Percentiles rank a stretch among this genome's conserved stretches.
Evolutionary conservation across 225 moss, liverwort and hornwort species (phyloP).

Genomic region (Thuidium tamariscinum): DNA sequence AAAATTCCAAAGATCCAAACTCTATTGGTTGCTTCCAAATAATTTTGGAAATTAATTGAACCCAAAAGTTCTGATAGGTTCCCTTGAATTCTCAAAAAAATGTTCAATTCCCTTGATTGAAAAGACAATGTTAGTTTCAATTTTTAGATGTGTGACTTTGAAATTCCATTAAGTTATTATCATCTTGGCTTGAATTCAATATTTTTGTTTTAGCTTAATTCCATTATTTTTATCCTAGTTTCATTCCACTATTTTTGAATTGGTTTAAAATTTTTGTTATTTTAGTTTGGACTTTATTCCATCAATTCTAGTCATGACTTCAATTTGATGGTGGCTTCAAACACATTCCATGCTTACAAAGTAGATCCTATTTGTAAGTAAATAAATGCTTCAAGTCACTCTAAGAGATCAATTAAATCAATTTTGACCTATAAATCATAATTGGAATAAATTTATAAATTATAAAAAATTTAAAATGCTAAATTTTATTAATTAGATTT

Average conservation of each 20-base stretch:
- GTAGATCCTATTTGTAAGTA: neutral
- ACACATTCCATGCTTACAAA: rapidly evolving
- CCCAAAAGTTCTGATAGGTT: rapidly evolving
- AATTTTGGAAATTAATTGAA: neutral
- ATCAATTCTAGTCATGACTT: neutral
- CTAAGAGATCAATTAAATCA: neutral
- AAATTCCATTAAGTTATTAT: neutral
- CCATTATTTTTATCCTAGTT: neutral
- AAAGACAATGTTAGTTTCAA: neutral
- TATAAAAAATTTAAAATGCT: rapidly evolving
- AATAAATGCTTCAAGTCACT: too few relatives aligned
- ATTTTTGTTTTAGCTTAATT: neutral
- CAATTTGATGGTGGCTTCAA: neutral
- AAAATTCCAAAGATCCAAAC: neutral
- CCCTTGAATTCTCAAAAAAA: neutral
- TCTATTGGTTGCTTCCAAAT: neutral
- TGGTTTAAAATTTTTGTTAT: neutral
- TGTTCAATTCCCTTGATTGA: neutral
- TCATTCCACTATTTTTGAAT: neutral
- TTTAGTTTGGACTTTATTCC: neutral
- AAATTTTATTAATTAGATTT: too few relatives aligned
- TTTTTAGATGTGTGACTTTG: neutral
- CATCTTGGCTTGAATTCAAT: too few relatives aligned
- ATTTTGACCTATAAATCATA: rapidly evolving
- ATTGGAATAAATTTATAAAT: neutral